Conservation (phyloP, 73 alveolate genomes). For the Symbiodinium natans region DNA sequence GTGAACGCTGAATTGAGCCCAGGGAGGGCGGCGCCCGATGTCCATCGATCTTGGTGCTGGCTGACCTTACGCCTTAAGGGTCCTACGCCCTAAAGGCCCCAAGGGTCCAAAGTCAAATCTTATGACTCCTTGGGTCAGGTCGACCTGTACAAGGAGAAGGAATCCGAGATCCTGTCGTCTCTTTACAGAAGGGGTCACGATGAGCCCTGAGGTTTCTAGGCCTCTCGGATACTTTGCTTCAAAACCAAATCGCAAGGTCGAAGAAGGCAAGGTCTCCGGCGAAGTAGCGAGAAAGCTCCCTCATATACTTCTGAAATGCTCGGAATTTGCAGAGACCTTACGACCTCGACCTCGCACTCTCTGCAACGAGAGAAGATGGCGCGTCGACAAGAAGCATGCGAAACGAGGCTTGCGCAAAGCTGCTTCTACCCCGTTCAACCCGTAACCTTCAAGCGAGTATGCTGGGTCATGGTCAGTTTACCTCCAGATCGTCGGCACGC, state of each 20-base stretch:
- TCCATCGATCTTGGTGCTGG: neutral
- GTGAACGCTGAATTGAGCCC: neutral
- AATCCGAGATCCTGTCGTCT: neutral
- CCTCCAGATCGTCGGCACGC: neutral
- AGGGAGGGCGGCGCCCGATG: neutral
- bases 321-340: neutral
- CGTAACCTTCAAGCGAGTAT: neutral
- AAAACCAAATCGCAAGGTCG: neutral
- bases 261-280: neutral
- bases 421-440: neutral
- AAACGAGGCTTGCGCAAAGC: neutral
- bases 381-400: neutral
- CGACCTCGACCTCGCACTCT: slow-evolving; percentile 3
- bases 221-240: neutral
- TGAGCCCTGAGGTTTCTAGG: neutral
- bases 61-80: neutral
- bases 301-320: neutral
- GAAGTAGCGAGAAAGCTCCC: neutral
- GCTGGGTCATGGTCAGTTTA: neutral
- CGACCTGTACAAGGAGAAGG: neutral
- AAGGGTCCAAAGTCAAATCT: neutral
- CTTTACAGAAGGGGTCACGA: neutral
- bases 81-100: neutral
- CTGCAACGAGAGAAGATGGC: neutral
- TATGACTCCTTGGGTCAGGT: neutral